Evolutionary conservation across 176 grass and related monocot genomes (phyloP).

Genomic region (Oryza meridionalis): DNA sequence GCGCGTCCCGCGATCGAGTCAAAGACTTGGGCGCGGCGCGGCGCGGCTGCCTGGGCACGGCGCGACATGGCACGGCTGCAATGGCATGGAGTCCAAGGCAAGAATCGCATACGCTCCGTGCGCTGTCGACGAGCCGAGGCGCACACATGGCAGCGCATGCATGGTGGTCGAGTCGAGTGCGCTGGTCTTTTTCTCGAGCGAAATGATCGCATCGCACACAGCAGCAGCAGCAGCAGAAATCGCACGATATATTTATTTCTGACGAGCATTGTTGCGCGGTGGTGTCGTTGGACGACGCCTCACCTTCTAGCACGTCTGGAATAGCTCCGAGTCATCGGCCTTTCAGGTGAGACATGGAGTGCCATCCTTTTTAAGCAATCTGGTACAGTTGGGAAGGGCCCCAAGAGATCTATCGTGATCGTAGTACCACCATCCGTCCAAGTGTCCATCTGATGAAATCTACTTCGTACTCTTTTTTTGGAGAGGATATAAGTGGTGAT

Average conservation of each 20-base stretch:
- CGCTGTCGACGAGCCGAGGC: not conserved
- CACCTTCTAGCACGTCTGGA: not conserved
- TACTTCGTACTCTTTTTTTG: not conserved
- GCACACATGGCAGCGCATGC: not conserved
- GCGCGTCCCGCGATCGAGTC: not conserved
- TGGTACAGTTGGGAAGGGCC: too few relatives aligned
- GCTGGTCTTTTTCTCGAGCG: not conserved
- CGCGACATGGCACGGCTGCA: not conserved
- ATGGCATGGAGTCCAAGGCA: constrained; percentile 36
- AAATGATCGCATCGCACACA: not conserved
- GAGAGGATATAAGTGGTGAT: not conserved
- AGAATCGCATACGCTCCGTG: not conserved
- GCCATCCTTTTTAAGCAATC: constrained; percentile 2
- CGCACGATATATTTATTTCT: too few relatives aligned
- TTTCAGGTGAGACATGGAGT: not conserved
- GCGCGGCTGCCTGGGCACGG: not conserved
- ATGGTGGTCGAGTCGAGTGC: not conserved
- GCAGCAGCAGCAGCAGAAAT: too few relatives aligned
- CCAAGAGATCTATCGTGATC: not conserved
- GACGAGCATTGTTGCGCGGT: too few relatives aligned
- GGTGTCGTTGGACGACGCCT: not conserved
- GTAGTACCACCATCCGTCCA: not conserved
- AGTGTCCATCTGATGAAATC: not conserved
- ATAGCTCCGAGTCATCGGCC: not conserved
- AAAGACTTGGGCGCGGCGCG: not conserved